phyloP scores from a whole-genome alignment of 768 basidiomycete species.

The Chiua virens region DNA sequence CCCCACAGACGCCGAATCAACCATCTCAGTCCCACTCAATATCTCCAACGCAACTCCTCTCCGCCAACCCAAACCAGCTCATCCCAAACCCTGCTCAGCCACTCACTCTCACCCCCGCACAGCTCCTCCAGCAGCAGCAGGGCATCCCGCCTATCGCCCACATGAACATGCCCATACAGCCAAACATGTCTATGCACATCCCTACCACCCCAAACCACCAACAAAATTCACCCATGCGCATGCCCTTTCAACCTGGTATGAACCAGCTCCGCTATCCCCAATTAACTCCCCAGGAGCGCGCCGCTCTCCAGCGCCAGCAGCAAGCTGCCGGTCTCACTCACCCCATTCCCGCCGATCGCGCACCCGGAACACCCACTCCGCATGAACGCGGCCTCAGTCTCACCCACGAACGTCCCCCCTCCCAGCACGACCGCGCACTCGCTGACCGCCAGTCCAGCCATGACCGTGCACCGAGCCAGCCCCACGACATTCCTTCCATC shows the following conservation, averaged over 20 bases:
- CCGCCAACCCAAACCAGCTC: slow-evolving; percentile 24
- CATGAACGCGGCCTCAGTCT: slow-evolving; percentile 23
- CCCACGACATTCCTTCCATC: slow-evolving; percentile 18
- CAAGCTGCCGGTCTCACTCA: too few species aligned
- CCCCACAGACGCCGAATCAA: slow-evolving; percentile 4
- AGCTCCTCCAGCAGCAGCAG: slow-evolving; percentile 38
- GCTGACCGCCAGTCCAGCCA: slow-evolving; percentile 21
- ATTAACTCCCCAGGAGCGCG: slow-evolving; percentile 31
- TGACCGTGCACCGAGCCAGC: slow-evolving; percentile 23
- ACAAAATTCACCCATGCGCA: slow-evolving; percentile 24
- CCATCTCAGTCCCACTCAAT: slow-evolving; percentile 20
- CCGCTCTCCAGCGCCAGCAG: slow-evolving; percentile 29
- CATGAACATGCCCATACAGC: too few species aligned
- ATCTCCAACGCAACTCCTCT: slow-evolving; percentile 21
- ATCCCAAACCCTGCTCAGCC: slow-evolving; percentile 15
- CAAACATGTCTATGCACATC: slow-evolving; percentile 22
- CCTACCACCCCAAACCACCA: slow-evolving; percentile 15
- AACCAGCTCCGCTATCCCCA: slow-evolving; percentile 26
- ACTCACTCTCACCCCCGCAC: slow-evolving; percentile 36
- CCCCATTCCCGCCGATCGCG: slow-evolving; percentile 14
- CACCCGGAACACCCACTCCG: slow-evolving; percentile 17
- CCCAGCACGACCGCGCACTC: slow-evolving; percentile 20
- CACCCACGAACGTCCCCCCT: slow-evolving; percentile 25
- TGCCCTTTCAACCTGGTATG: slow-evolving; percentile 13
- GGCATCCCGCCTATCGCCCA: slow-evolving; percentile 5